Evolutionary conservation across 169 alveolate species (phyloP), one percentile per base, ranked within the genome.

Genomic region (Plasmodium coatneyi): DNA sequence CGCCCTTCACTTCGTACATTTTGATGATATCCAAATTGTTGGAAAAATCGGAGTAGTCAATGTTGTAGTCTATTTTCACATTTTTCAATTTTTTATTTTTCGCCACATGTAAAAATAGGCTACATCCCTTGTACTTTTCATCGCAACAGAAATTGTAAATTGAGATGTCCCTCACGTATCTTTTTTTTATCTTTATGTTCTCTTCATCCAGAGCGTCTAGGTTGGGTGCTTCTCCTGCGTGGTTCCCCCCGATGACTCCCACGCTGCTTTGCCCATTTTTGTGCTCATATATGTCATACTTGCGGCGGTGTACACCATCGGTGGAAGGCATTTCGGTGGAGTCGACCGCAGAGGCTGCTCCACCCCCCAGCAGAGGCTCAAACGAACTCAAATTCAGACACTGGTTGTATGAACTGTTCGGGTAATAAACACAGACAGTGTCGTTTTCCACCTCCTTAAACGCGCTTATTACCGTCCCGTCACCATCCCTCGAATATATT

Each of bases 61-160:
- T 86, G 66, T 86, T 86, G 71, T 86, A 86, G 80, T 86, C 82
- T 19, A 86, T 72, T 28, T 76, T 86, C 19, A 36, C 39, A 70
- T 86, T 86, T 76, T 76, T 86, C 41, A 74, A 10, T 76, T 86
- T 86, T 86, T 86, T 86, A 52, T 74, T 86, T 54, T 76, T 72
- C 2, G 93, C 78, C 39, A 86, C 80, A 39, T 86, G 93, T 25
- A 86, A 32, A 86, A 28, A 86, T 76, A 86, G 66, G 43, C 43
- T 86, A 30, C 93, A 86, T 2, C 93, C 93, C 46, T 86, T 86
- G 39, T 86, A 86, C 22, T 86, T 86, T 5, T 86, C 93, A 54
- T 86, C 93, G 66, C 93, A 74, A 41, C 93, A 86, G 80, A 86
- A 86, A 36, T 76, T 86, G 43, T 86, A 86, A 30, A 86, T 74